These are phyloP conservation scores for Maudiozyma bulderi DNA, from an alignment of 805 yeast species.

Conservation along the genomic window DNA sequence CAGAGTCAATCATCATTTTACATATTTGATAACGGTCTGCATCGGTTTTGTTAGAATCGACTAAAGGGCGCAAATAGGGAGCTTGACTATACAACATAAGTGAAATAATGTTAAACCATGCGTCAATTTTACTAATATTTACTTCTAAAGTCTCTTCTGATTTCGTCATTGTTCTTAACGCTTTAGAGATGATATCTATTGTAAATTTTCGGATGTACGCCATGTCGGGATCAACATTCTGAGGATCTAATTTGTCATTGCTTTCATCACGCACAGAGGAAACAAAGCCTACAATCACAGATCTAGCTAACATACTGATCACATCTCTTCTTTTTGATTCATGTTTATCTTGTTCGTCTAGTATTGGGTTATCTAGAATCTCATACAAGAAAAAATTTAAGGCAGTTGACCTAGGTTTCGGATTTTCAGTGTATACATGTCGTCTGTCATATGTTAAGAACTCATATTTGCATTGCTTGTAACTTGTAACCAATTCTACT, in stretches of 20 bases:
- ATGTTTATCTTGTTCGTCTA: constrained; percentile 27
- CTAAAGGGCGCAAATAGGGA: constrained; percentile 31
- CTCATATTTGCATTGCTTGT: constrained; percentile 72
- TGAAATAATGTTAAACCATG: constrained; percentile 25
- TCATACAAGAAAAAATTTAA: constrained; percentile 70
- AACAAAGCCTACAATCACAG: constrained; percentile 52
- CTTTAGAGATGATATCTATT: constrained; percentile 56
- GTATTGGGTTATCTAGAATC: constrained; percentile 46
- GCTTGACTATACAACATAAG: constrained; percentile 24
- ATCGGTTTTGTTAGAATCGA: constrained; percentile 40
- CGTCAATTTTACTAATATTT: constrained; percentile 23
- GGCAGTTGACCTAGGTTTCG: constrained; percentile 68
- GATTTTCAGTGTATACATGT: constrained; percentile 33
- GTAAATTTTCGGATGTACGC: constrained; percentile 64
- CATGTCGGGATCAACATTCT: constrained; percentile 57
- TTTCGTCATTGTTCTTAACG: constrained; percentile 42
- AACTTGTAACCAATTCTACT: constrained; percentile 66
- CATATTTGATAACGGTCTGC: constrained; percentile 58
- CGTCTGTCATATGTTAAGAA: constrained; percentile 65
- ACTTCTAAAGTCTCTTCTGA: constrained; percentile 17
- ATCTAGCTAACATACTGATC: constrained; percentile 52
- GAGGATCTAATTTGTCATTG: constrained; percentile 33
- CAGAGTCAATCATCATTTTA: constrained; percentile 58
- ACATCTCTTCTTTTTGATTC: constrained; percentile 41
- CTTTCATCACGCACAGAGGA: constrained; percentile 46